Evolutionary conservation across 2,329 filamentous ascomycete species (phyloP), one percentile per base, ranked within the genome.

Genomic region (Fusarium foetens): DNA sequence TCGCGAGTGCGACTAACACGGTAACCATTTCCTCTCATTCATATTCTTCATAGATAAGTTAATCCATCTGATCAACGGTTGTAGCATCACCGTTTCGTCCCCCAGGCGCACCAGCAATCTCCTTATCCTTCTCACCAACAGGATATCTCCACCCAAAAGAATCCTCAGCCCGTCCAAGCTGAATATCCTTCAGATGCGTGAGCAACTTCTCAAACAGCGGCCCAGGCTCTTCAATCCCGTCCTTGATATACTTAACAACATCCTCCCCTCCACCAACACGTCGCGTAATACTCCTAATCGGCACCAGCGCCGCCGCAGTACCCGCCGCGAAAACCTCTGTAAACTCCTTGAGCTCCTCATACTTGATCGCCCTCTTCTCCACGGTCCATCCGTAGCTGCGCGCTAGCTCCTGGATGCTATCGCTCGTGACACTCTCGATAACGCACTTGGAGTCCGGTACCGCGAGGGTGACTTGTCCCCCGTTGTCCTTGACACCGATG

Each of bases 281-380:
- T 77, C 94, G 90, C 6, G 93, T 96, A 80, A 98, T 97, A 75
- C 93, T 96, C 69, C 92, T 92, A 81, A 98, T 96, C 3, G 95
- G 95, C 6, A 98, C 95, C 59, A 99, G 86, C 1, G 94, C 93
- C 0, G 95, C 95, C 0, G 95, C 95, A 1, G 95, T 98, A 3
- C 95, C 95, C 6, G 94, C 95, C 8, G 95, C 96, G 83, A 98
- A 91, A 58, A 99, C 91, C 82, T 98, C 95, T 55, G 78, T 80
- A 75, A 89, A 89, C 58, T 78, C 73, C 16, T 84, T 81, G 23
- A 91, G 84, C 77, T 91, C 89, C 23, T 81, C 75, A 79, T 90
- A 91, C 82, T 87, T 88, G 81, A 94, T 92, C 73, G 90, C 80
- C 60, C 95, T 86, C 78, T 88, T 89, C 85, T 98, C 95, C 1